phyloP scores from a whole-genome alignment of 306 rosid genomes.

The Ochetophila trinervis region DNA sequence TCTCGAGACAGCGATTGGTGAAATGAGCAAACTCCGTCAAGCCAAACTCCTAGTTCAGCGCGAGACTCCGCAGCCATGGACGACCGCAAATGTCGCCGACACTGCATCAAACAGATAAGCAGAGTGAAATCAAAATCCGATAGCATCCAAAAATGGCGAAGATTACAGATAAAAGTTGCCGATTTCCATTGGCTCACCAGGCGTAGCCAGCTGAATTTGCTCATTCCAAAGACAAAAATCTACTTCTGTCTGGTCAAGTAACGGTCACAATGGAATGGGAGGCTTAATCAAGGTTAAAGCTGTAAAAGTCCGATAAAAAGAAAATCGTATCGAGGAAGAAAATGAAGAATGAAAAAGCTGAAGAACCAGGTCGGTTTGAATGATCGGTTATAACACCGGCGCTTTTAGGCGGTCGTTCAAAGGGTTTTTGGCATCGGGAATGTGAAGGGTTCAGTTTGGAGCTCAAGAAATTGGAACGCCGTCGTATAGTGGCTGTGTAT shows the following conservation, averaged over 20 bases:
- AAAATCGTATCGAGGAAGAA: too few species aligned
- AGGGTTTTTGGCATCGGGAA: background rate
- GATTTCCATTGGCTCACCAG: constrained; percentile 41
- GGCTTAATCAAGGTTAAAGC: too few species aligned
- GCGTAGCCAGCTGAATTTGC: constrained; percentile 50
- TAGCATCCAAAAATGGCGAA: background rate
- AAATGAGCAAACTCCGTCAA: constrained; percentile 28
- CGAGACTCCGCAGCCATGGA: constrained; percentile 34
- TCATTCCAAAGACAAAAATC: constrained; percentile 35
- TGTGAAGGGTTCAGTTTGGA: background rate
- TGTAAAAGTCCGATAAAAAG: background rate
- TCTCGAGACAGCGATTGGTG: constrained; percentile 32
- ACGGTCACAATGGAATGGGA: too few species aligned
- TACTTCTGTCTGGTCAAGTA: too few species aligned
- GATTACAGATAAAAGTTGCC: background rate
- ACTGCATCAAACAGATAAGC: constrained; percentile 34
- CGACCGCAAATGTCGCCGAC: constrained; percentile 56
- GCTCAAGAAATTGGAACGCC: constrained; percentile 9
- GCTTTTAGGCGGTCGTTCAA: too few species aligned
- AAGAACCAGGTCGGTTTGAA: too few species aligned
- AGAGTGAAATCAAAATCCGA: background rate
- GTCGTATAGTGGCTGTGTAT: constrained; percentile 3
- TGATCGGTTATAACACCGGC: too few species aligned
- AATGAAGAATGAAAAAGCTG: too few species aligned
- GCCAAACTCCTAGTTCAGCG: constrained; percentile 23